A percentile compares a stretch with the other conserved stretches of the same genome.
Conservation (phyloP, 1,284 basidiomycete species). For the Tylopilus orsonianus region DNA sequence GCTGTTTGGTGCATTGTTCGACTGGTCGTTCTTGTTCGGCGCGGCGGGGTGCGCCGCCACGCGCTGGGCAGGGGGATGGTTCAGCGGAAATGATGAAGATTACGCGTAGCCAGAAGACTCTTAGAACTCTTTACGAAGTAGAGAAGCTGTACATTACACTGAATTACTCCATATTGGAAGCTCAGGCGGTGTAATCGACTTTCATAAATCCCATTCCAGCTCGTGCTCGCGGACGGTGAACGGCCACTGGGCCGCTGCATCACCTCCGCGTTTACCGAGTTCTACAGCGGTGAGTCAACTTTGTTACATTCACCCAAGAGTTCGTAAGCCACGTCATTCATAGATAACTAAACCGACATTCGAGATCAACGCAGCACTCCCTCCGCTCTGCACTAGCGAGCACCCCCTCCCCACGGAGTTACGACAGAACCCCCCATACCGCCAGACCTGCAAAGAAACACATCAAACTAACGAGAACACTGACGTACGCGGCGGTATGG, state of each 20-base stretch:
- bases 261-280: background rate
- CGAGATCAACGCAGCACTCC: background rate
- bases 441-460: slow-evolving; percentile 67
- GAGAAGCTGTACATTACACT: slow-evolving; percentile 9
- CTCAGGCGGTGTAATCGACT: background rate
- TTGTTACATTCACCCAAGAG: slow-evolving; percentile 4
- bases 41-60: slow-evolving; percentile 45
- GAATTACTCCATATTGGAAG: background rate
- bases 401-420: background rate
- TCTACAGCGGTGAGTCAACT: background rate
- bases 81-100: slow-evolving; percentile 21
- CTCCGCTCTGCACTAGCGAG: background rate
- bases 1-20: slow-evolving; percentile 71
- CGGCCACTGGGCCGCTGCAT: slow-evolving; percentile 3
- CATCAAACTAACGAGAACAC: slow-evolving; percentile 59
- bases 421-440: slow-evolving; percentile 62
- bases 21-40: slow-evolving; percentile 64
- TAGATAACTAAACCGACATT: slow-evolving; percentile 11
- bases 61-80: slow-evolving; percentile 47
- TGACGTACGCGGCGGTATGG: slow-evolving; percentile 68
- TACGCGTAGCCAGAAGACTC: slow-evolving; percentile 5
- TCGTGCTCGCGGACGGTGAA: no score
- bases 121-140: slow-evolving; percentile 1
- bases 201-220: background rate
- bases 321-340: slow-evolving; percentile 5